These are phyloP conservation scores for Pistacia atlantica DNA, from an alignment of 345 rosid genomes.

Conservation along the genomic window DNA sequence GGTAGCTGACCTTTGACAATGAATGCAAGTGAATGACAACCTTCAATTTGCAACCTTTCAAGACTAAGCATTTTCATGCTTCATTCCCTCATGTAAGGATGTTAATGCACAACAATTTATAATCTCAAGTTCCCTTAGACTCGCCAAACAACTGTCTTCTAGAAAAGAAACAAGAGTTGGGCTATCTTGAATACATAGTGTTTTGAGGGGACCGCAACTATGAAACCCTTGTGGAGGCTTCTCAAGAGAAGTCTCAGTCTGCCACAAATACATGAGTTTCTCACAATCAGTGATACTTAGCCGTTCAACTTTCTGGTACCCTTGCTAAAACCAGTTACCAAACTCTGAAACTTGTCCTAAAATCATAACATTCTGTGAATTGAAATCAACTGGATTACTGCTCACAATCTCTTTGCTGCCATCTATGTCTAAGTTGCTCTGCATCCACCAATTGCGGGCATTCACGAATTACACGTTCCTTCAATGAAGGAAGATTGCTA, in stretches of 20 bases:
- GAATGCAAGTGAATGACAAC: not conserved
- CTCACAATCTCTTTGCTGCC: too few relatives aligned
- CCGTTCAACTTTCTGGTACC: not conserved
- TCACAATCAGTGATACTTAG: not conserved
- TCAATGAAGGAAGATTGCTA: too few relatives aligned
- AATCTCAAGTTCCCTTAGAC: not conserved
- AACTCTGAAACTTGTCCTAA: too few relatives aligned
- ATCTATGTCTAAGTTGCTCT: too few relatives aligned
- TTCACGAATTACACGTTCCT: too few relatives aligned
- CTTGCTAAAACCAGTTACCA: too few relatives aligned
- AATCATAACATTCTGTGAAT: too few relatives aligned
- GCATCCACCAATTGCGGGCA: too few relatives aligned
- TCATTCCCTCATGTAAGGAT: not conserved
- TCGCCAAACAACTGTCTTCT: not conserved
- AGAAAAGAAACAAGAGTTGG: not conserved
- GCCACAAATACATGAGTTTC: not conserved
- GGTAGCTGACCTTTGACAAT: not conserved
- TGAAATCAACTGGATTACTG: too few relatives aligned
- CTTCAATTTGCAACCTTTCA: not conserved
- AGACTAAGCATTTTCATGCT: not conserved
- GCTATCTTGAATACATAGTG: not conserved
- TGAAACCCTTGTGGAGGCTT: not conserved
- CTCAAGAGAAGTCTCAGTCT: not conserved
- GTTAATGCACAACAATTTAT: not conserved
- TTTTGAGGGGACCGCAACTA: not conserved